Conservation (phyloP, 169 alveolate genomes). For the Besnoitia besnoiti region DNA sequence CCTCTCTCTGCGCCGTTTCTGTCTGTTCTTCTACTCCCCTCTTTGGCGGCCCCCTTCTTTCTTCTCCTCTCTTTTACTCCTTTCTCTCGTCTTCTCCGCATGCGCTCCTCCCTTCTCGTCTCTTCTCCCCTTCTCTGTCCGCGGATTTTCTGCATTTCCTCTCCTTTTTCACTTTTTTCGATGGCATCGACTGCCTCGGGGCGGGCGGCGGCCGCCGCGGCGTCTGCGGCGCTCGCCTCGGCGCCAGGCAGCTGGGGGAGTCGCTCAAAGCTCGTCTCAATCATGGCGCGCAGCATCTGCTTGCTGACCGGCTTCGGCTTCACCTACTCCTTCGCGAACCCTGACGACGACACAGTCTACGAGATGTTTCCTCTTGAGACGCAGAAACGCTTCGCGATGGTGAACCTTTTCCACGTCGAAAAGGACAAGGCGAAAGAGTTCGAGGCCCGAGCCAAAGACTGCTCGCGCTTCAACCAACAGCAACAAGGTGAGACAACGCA, state of each 20-base stretch:
- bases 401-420: not conserved
- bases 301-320: conserved; percentile 1
- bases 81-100: not conserved
- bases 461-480: not conserved
- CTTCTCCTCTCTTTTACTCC: not conserved
- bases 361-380: not conserved
- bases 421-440: not conserved
- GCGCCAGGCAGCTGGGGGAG: conserved; percentile 11
- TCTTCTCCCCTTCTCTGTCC: not conserved
- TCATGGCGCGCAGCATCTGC: not conserved
- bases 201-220: conserved; percentile 27
- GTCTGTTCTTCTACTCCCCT: not conserved
- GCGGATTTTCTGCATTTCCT: not conserved
- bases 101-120: not conserved
- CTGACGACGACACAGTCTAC: conserved; percentile 30
- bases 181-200: not conserved
- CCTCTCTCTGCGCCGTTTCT: not conserved
- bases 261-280: not conserved
- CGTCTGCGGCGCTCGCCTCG: not conserved
- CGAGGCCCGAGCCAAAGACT: not conserved
- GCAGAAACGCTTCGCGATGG: not conserved
- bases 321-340: conserved; percentile 1
- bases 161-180: not conserved
- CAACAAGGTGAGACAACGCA: not conserved
- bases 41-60: not conserved